phyloP scores from a whole-genome alignment of 108 stramenopile species.

The Skeletonema grethae region DNA sequence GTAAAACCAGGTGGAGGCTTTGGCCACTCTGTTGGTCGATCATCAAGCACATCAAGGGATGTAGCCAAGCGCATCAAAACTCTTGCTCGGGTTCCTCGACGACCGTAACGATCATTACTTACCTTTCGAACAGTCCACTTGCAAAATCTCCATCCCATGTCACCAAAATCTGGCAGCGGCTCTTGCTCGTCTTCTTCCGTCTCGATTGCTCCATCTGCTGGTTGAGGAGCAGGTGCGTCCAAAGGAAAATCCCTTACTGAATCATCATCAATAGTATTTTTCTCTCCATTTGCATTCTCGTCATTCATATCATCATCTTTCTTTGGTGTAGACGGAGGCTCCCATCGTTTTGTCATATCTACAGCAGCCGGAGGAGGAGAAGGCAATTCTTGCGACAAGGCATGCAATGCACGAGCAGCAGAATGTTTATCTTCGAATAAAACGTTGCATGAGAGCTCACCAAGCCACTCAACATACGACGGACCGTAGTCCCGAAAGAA shows the following conservation, averaged over 20 bases:
- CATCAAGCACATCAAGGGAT: slow-evolving; percentile 67
- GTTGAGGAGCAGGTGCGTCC: neutral
- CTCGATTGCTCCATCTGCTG: neutral
- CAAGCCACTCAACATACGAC: slow-evolving; percentile 86
- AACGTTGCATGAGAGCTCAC: slow-evolving; percentile 76
- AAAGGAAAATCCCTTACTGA: neutral
- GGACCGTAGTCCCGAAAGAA: slow-evolving; percentile 68
- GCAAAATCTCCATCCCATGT: slow-evolving; percentile 82
- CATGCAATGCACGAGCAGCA: slow-evolving; percentile 69
- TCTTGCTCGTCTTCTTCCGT: slow-evolving; percentile 3
- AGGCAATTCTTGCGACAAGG: slow-evolving; percentile 66
- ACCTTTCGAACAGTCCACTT: slow-evolving; percentile 72
- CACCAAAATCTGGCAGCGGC: slow-evolving; percentile 59
- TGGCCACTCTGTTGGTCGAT: slow-evolving; percentile 76
- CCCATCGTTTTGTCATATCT: slow-evolving; percentile 10
- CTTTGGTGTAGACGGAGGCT: slow-evolving; percentile 10
- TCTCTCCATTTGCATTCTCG: neutral
- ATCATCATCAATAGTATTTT: neutral
- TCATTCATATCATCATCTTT: slow-evolving; percentile 1
- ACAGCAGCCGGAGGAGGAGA: slow-evolving; percentile 55
- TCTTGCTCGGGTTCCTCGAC: slow-evolving; percentile 67
- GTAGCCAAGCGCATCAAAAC: slow-evolving; percentile 72
- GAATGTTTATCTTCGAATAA: slow-evolving; percentile 74
- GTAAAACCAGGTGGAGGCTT: slow-evolving; percentile 78
- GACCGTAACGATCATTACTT: slow-evolving; percentile 73